Conservation (phyloP, 306 rosid genomes). For the Lupinus albus region DNA sequence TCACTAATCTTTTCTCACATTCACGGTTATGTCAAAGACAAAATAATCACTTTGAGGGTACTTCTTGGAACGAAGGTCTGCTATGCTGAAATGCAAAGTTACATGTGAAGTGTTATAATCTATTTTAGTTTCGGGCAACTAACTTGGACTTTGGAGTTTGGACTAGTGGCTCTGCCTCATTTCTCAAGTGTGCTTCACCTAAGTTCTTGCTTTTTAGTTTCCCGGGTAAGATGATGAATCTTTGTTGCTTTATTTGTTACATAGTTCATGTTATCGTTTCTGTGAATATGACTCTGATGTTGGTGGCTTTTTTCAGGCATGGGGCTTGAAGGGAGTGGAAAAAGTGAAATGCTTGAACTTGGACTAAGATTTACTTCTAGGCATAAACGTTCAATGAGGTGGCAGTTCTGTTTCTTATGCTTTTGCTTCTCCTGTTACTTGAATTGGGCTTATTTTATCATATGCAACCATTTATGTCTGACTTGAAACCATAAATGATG, state of each 20-base stretch:
- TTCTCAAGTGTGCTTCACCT: constrained; percentile 41
- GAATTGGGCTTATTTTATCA: constrained; percentile 40
- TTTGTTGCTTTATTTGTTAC: constrained; percentile 35
- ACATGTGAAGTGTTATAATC: constrained; percentile 43
- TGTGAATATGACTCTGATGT: constrained; percentile 39
- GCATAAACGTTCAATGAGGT: constrained; percentile 90
- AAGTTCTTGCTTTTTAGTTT: constrained; percentile 44
- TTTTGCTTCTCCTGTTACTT: constrained; percentile 30
- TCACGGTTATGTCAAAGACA: constrained; percentile 47
- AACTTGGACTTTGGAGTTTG: constrained; percentile 44
- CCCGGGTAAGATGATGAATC: constrained; percentile 45
- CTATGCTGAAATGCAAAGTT: constrained; percentile 44
- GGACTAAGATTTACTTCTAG: constrained; percentile 59
- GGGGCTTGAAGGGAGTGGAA: constrained; percentile 57
- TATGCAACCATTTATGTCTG: constrained; percentile 31
- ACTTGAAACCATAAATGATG: constrained; percentile 32
- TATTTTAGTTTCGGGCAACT: constrained; percentile 42
- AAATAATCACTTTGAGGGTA: constrained; percentile 51
- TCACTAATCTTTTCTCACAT: constrained; percentile 42
- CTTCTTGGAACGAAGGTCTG: constrained; percentile 48
- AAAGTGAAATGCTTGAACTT: constrained; percentile 45
- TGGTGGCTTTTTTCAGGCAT: constrained; percentile 58
- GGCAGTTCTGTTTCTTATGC: constrained; percentile 24
- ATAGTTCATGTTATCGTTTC: constrained; percentile 18
- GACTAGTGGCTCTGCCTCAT: constrained; percentile 28